phyloP scores from a whole-genome alignment of 2,329 filamentous ascomycete genomes.

The Claviceps digitariae region DNA sequence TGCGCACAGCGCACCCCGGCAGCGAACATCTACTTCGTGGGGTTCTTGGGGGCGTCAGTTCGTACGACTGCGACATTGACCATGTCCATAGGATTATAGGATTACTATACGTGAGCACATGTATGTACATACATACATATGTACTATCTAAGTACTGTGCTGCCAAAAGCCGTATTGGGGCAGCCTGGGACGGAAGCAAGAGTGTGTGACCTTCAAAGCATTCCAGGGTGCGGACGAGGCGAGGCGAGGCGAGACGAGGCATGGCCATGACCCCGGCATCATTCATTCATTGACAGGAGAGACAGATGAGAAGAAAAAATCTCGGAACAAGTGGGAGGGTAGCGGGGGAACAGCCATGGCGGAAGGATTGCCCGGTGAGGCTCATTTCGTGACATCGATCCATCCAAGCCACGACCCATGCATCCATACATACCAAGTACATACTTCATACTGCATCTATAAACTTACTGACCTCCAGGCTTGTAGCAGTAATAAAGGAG shows the following conservation, averaged over 20 bases:
- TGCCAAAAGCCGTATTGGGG: neutral
- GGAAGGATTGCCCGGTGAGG: neutral
- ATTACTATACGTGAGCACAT: too few species aligned
- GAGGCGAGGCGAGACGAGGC: neutral
- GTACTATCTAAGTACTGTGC: too few species aligned
- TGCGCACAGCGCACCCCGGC: neutral
- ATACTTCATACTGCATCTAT: too few species aligned
- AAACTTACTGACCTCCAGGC: too few species aligned
- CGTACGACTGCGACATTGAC: constrained; percentile 1
- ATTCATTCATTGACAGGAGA: too few species aligned
- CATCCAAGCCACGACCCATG: too few species aligned
- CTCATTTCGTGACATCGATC: neutral
- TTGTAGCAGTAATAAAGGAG: neutral
- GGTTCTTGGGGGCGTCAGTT: neutral
- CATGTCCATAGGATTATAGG: neutral
- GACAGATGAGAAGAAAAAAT: neutral
- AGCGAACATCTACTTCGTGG: neutral
- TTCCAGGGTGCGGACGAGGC: neutral
- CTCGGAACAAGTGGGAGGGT: neutral
- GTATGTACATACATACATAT: neutral
- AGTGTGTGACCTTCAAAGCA: neutral
- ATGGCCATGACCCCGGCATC: neutral
- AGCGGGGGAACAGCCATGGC: neutral
- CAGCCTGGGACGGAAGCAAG: neutral
- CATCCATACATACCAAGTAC: too few species aligned